Evolutionary conservation across 805 yeast species (phyloP).

Genomic region (Barnettozyma pratensis): DNA sequence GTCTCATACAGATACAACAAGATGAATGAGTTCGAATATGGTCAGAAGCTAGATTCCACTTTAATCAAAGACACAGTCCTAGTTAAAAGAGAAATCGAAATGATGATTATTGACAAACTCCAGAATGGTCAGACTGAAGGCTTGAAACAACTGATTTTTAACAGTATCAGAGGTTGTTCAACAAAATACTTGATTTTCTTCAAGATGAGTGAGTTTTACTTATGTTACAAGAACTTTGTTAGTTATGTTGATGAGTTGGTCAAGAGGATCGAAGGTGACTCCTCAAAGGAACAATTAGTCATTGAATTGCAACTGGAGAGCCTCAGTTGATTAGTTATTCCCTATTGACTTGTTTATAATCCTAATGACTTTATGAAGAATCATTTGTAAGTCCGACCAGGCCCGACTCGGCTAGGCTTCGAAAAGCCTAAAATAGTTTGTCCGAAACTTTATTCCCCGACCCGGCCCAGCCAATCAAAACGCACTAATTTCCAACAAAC

Average conservation of each 20-base stretch:
- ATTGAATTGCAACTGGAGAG: background rate
- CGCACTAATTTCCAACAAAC: background rate
- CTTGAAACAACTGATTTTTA: constrained; percentile 17
- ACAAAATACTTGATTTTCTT: constrained; percentile 19
- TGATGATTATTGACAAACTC: constrained; percentile 21
- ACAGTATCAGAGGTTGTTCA: constrained; percentile 21
- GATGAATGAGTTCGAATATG: background rate
- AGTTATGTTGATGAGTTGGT: constrained; percentile 20
- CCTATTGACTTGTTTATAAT: no score
- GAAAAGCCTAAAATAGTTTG: no score
- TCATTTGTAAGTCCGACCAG: no score
- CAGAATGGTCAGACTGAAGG: constrained; percentile 8
- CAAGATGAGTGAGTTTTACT: constrained; percentile 13
- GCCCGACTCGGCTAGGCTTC: no score
- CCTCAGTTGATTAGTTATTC: background rate
- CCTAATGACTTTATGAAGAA: no score
- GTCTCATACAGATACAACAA: constrained; percentile 5
- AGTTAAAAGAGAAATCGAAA: constrained; percentile 33
- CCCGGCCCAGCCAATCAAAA: constrained; percentile 2
- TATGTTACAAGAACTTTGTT: constrained; percentile 20
- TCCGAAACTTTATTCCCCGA: no score
- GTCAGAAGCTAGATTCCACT: background rate
- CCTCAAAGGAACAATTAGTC: background rate
- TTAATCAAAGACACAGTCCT: constrained; percentile 27
- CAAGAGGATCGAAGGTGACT: background rate